Conservation (phyloP, 495 filamentous ascomycete species). For the Immersiella caudata region DNA sequence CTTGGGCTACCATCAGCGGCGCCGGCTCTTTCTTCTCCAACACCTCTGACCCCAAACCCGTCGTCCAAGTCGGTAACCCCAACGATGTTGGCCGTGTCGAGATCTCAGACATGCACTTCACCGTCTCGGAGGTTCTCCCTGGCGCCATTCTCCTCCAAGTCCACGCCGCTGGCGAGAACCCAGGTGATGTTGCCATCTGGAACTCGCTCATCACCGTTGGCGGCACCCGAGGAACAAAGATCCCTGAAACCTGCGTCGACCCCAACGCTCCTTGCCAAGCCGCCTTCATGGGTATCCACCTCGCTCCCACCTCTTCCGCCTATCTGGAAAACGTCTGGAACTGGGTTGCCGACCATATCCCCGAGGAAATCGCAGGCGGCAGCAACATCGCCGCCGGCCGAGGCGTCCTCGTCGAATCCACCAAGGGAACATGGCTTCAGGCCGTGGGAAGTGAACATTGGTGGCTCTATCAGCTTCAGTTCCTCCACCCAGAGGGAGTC, state of each 20-base stretch:
- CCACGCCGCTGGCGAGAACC: slow-evolving; percentile 59
- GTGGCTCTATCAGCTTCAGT: slow-evolving; percentile 74
- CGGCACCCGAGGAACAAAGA: slow-evolving; percentile 52
- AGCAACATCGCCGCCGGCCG: slow-evolving; percentile 45
- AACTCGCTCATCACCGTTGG: slow-evolving; percentile 65
- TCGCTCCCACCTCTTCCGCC: slow-evolving; percentile 57
- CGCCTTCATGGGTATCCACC: slow-evolving; percentile 68
- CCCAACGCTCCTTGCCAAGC: slow-evolving; percentile 59
- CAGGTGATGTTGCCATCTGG: slow-evolving; percentile 64
- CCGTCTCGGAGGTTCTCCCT: slow-evolving; percentile 47
- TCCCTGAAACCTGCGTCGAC: slow-evolving; percentile 46
- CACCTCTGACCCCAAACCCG: slow-evolving; percentile 50
- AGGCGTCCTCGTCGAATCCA: slow-evolving; percentile 61
- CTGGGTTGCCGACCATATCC: slow-evolving; percentile 74
- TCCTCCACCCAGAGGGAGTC: slow-evolving; percentile 71
- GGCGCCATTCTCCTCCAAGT: slow-evolving; percentile 57
- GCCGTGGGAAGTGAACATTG: slow-evolving; percentile 76
- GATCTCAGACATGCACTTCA: slow-evolving; percentile 60
- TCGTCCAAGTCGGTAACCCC: slow-evolving; percentile 61
- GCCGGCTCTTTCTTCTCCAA: slow-evolving; percentile 57
- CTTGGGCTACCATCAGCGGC: slow-evolving; percentile 52
- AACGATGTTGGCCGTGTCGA: slow-evolving; percentile 61
- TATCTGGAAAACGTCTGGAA: slow-evolving; percentile 74
- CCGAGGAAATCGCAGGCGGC: slow-evolving; percentile 58
- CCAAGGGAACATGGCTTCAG: slow-evolving; percentile 63